Evolutionary conservation across 176 grass and related monocot species (phyloP).

Genomic region (Lolium multiflorum): DNA sequence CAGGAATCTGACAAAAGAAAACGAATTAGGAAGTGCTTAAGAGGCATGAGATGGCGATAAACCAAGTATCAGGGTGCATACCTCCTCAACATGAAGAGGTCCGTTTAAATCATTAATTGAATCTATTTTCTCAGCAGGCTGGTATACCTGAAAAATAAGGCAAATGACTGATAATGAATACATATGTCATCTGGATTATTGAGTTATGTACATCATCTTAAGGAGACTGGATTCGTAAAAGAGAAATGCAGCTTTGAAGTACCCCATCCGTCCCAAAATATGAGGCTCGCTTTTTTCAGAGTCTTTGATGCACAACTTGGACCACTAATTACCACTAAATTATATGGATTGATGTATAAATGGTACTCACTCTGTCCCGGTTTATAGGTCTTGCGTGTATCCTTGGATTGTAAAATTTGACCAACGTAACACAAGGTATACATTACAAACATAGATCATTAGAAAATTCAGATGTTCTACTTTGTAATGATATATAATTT

Average conservation of each 20-base stretch:
- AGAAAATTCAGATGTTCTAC: no score
- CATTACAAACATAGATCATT: no score
- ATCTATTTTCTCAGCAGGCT: slow-evolving; percentile 56
- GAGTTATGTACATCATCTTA: slow-evolving; percentile 17
- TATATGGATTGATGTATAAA: no score
- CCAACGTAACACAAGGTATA: no score
- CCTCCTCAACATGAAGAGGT: slow-evolving; percentile 67
- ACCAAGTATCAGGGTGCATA: slow-evolving; percentile 3
- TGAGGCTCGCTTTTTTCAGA: no score
- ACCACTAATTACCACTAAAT: no score
- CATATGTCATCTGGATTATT: not conserved
- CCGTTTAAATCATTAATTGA: slow-evolving; percentile 53
- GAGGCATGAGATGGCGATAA: slow-evolving; percentile 4
- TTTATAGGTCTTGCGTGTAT: no score
- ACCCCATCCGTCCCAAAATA: no score
- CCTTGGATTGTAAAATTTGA: no score
- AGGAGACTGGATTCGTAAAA: not conserved
- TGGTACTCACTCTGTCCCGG: no score
- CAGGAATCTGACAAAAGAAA: slow-evolving; percentile 51
- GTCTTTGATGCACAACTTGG: no score
- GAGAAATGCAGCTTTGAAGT: not conserved
- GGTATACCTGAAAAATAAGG: slow-evolving; percentile 55
- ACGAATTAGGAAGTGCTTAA: not conserved
- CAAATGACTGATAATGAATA: slow-evolving; percentile 22
- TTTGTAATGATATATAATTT: no score